Evolutionary conservation across 2,329 filamentous ascomycete species (phyloP).

Genomic region (Colletotrichum sp.): DNA sequence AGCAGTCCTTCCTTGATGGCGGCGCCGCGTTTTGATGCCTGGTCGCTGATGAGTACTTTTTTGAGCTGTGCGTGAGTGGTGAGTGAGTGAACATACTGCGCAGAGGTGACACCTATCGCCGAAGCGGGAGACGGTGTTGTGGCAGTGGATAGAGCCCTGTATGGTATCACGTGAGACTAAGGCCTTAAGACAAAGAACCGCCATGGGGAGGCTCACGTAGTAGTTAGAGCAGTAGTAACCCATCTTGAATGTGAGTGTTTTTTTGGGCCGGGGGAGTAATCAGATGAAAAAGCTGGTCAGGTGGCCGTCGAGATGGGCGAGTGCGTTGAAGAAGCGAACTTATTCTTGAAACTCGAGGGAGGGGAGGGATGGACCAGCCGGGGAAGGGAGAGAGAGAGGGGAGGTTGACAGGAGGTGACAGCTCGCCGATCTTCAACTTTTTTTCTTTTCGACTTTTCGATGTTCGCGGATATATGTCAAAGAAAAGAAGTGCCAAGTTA

Average conservation of each 20-base stretch:
- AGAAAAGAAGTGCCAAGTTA: constrained; percentile 4
- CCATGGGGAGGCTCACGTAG: constrained; percentile 26
- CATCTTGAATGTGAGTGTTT: constrained; percentile 21
- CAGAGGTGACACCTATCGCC: constrained; percentile 33
- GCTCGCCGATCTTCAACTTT: background rate
- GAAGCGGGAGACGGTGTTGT: constrained; percentile 32
- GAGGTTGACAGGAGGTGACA: background rate
- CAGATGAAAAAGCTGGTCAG: background rate
- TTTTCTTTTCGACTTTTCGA: background rate
- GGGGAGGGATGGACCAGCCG: constrained; percentile 15
- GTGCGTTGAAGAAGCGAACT: background rate
- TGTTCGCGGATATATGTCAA: constrained; percentile 11
- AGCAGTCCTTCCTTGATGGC: constrained; percentile 20
- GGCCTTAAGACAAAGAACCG: background rate
- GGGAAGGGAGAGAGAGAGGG: background rate
- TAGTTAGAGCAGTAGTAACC: constrained; percentile 37
- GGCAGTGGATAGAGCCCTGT: constrained; percentile 35
- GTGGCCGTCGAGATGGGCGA: background rate
- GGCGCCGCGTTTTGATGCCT: constrained; percentile 20
- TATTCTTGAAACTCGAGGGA: background rate
- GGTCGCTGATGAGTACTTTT: background rate
- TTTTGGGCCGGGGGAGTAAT: background rate
- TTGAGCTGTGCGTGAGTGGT: background rate
- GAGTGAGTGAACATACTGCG: constrained; percentile 22
- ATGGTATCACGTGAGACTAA: constrained; percentile 2